Conservation (phyloP, 2,329 filamentous ascomycete species). For the Pseudocercospora pini-densiflorae region DNA sequence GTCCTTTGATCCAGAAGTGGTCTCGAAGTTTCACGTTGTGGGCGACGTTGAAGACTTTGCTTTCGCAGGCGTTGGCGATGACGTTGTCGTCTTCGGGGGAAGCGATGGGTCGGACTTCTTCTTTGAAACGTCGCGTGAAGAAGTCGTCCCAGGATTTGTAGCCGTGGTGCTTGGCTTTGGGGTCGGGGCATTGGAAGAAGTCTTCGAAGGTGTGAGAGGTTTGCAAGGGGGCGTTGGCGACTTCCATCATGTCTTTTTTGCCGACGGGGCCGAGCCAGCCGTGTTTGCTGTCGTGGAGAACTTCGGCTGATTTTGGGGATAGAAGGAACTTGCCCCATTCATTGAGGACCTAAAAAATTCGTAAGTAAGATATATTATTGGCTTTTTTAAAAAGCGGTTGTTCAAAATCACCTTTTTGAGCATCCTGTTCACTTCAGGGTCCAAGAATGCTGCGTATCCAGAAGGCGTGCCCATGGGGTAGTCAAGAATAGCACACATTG, state of each 20-base stretch:
- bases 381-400: no score
- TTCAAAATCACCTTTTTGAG: slow-evolving; percentile 57
- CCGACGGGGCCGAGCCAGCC: slow-evolving; percentile 49
- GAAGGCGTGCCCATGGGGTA: slow-evolving; percentile 63
- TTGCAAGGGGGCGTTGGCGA: slow-evolving; percentile 37
- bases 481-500: slow-evolving; percentile 62
- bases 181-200: slow-evolving; percentile 63
- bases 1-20: slow-evolving; percentile 70
- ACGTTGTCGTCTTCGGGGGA: slow-evolving; percentile 58
- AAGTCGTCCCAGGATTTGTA: slow-evolving; percentile 73
- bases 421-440: slow-evolving; percentile 56
- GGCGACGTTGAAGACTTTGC: slow-evolving; percentile 59
- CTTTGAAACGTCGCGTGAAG: slow-evolving; percentile 64
- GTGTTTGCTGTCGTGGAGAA: slow-evolving; percentile 41
- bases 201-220: slow-evolving; percentile 49
- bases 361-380: no score
- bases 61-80: slow-evolving; percentile 70
- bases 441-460: slow-evolving; percentile 60
- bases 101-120: slow-evolving; percentile 63
- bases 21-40: slow-evolving; percentile 60
- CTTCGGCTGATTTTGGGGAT: slow-evolving; percentile 43
- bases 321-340: slow-evolving; percentile 49
- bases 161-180: slow-evolving; percentile 58
- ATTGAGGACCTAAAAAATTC: slow-evolving; percentile 42
- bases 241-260: slow-evolving; percentile 43